These are phyloP conservation scores for Alternaria consortialis DNA, from an alignment of 2,329 filamentous ascomycete genomes.

Conservation along the genomic window DNA sequence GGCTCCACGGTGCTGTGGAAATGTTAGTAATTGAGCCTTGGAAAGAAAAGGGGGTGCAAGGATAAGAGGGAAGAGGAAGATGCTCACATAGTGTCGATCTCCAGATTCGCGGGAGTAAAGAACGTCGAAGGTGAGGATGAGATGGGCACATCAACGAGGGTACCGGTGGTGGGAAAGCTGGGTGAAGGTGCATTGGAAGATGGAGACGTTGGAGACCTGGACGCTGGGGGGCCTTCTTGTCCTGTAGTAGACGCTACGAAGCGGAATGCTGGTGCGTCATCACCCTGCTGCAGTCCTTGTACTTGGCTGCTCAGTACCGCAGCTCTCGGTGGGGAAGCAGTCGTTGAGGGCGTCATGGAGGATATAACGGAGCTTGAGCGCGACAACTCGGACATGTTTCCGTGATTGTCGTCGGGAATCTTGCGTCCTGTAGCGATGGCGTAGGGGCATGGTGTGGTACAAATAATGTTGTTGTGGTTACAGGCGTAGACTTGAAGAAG, in stretches of 20 bases:
- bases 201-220: not conserved
- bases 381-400: not conserved
- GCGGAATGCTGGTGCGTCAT: conserved; percentile 11
- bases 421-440: conserved; percentile 14
- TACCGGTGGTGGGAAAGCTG: conserved; percentile 7
- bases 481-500: conserved; percentile 41
- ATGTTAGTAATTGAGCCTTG: not conserved
- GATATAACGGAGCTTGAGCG: conserved; percentile 21
- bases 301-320: not conserved
- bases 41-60: not conserved
- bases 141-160: conserved; percentile 1
- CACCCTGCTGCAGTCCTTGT: not conserved
- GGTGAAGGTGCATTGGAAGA: not conserved
- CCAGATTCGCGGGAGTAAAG: not conserved
- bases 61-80: not conserved
- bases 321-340: conserved; percentile 2
- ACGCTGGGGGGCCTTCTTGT: not conserved
- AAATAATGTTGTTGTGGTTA: conserved; percentile 34
- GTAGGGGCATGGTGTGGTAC: conserved; percentile 38
- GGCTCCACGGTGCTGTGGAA: not conserved
- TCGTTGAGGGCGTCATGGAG: conserved; percentile 2
- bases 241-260: conserved; percentile 6
- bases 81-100: not conserved
- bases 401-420: not conserved
- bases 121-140: not conserved